Evolutionary conservation across 2,329 filamentous ascomycete genomes (phyloP), one percentile per base, ranked within the genome.

Genomic region (Penicillium expansum): DNA sequence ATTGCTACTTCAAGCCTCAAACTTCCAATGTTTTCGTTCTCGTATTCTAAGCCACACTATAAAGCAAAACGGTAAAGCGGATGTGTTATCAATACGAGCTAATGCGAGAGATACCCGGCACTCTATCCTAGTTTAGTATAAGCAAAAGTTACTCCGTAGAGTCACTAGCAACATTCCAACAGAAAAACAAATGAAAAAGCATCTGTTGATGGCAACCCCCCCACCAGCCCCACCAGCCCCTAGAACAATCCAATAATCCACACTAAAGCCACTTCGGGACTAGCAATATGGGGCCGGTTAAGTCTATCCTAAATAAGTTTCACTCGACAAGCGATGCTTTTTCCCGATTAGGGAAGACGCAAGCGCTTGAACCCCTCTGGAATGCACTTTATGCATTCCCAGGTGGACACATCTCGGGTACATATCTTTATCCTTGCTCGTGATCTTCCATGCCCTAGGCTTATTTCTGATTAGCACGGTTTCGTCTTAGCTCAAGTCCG

Each of bases 291-390:
- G 50, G 22, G 18, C 32, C 13, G 4, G 30, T 7, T 29, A 44
- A 51, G 38, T 32, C 51, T 53, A 61, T 45, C 43, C 48, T 10
- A 35, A 49, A 51, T 56, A 44, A 59, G 42, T 55, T 51, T 43
- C 48, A 55, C 32, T 14, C 27, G 56, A 62, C 61, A 48, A 63
- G 62, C 49, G 33, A 50, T 59, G 58, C 62, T 53, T 62, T 64
- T 64, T 43, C 62, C 61, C 29, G 50, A 61, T 59, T 39, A 29
- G 60, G 62, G 42, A 44, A 44, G 29, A 35, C 30, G 48, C 24
- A 27, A 4, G 24, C 24, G n/a, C 37, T 51, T 22, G 48, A 24
- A 49, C 35, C 48, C 33, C 11, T 48, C 22, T 38, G n/a, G 20
- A 11, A 43, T 45, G 20, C 22, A 41, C 32, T n/a, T 32, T 37